These are phyloP conservation scores for Neurospora sp. DNA, from an alignment of 495 filamentous ascomycete genomes.

Conservation along the genomic window DNA sequence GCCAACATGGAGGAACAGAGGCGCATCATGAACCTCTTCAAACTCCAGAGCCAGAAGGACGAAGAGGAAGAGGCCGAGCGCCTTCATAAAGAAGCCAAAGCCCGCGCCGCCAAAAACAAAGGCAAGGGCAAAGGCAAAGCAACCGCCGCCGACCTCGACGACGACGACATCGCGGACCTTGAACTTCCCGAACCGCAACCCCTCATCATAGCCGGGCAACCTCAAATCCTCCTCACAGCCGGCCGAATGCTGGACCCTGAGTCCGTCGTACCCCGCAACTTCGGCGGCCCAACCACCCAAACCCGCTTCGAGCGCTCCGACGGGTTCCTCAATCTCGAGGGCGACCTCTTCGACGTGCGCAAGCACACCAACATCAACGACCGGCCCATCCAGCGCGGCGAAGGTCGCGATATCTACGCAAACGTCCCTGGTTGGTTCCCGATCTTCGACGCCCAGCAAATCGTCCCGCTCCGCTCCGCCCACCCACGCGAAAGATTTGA, in stretches of 20 bases:
- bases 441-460: conserved; percentile 7
- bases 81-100: not conserved
- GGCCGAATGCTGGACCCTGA: not conserved
- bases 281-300: no score
- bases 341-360: no score
- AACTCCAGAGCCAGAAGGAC: not conserved
- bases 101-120: not conserved
- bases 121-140: not conserved
- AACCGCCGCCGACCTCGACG: not conserved
- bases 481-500: conserved; percentile 7
- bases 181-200: not conserved
- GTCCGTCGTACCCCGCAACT: not conserved
- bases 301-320: no score
- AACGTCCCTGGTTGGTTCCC: conserved; percentile 26
- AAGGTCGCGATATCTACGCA: not conserved
- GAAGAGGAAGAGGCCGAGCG: not conserved
- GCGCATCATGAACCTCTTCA: not conserved
- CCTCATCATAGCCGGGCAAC: not conserved
- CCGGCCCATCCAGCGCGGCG: no score
- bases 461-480: conserved; percentile 4
- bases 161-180: not conserved
- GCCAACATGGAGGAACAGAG: not conserved
- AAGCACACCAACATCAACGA: no score
- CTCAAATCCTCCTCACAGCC: not conserved
- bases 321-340: no score